Evolutionary conservation across 148 eudicot species (phyloP).

Genomic region (Nepenthes mirabilis): DNA sequence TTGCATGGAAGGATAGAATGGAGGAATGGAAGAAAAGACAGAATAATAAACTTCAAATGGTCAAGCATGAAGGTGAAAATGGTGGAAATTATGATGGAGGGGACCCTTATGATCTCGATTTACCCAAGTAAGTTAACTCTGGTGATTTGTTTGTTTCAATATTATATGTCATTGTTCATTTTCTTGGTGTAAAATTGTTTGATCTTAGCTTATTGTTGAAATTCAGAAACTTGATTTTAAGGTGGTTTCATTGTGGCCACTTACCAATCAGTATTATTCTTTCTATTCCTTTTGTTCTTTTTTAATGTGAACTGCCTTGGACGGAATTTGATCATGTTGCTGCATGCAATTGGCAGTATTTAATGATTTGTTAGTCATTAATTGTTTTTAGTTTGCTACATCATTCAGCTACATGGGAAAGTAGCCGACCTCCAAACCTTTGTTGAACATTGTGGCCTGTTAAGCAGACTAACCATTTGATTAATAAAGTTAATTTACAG

Average conservation of each 20-base stretch:
- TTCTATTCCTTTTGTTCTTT: too few species aligned
- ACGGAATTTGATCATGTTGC: too few species aligned
- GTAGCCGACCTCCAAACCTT: too few species aligned
- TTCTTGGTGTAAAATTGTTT: too few species aligned
- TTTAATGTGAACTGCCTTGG: conserved; percentile 11
- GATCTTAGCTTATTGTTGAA: too few species aligned
- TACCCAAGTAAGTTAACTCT: conserved; percentile 48
- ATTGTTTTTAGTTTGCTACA: too few species aligned
- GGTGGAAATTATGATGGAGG: conserved; percentile 35
- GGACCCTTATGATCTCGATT: conserved; percentile 49
- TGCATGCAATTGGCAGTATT: too few species aligned
- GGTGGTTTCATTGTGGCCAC: neutral
- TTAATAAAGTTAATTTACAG: too few species aligned
- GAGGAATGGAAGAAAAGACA: conserved; percentile 86
- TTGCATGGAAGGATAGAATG: conserved; percentile 96
- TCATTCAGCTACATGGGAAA: too few species aligned
- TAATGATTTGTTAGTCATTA: too few species aligned
- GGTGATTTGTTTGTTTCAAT: neutral
- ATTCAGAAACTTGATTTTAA: neutral
- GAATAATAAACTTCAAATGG: conserved; percentile 58
- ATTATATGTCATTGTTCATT: neutral
- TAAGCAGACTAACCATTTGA: too few species aligned
- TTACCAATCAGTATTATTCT: neutral
- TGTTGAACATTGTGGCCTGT: too few species aligned
- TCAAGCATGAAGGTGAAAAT: conserved; percentile 49